Conservation (phyloP, 106 monocot species). For the Gastrodia elata region DNA sequence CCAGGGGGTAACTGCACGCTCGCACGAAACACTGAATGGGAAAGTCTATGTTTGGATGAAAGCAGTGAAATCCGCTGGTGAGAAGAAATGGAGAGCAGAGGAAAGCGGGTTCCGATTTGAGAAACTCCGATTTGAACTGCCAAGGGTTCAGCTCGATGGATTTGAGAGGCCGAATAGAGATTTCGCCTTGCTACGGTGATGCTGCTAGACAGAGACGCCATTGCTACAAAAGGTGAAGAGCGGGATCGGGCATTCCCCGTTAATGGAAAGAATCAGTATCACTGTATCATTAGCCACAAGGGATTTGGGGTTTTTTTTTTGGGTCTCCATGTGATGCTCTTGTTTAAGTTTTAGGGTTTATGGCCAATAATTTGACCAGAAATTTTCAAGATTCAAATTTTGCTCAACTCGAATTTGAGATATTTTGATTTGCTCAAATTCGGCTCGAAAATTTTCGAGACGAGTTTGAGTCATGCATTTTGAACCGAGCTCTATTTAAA, state of each 20-base stretch:
- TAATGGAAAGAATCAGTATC: background rate
- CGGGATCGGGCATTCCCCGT: background rate
- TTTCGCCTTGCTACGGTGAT: conserved; percentile 5
- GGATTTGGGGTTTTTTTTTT: too few species aligned
- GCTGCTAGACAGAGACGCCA: conserved; percentile 35
- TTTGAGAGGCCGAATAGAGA: conserved; percentile 4
- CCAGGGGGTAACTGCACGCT: conserved; percentile 37
- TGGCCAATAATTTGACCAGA: too few species aligned
- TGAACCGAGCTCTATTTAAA: too few species aligned
- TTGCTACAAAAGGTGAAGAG: background rate
- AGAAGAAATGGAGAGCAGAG: background rate
- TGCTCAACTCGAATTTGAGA: too few species aligned
- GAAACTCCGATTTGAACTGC: conserved; percentile 8
- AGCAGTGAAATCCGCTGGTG: conserved; percentile 15
- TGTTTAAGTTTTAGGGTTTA: too few species aligned
- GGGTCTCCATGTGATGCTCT: too few species aligned
- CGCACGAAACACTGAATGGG: conserved; percentile 23
- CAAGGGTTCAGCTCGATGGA: conserved; percentile 12
- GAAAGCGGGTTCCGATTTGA: background rate
- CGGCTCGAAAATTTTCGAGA: too few species aligned
- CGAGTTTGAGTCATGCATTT: too few species aligned
- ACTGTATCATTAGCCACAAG: too few species aligned
- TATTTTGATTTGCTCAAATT: too few species aligned
- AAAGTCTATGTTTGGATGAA: conserved; percentile 9
- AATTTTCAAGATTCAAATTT: too few species aligned